Base-by-base conservation (phyloP, 257 asterid genomes). In the Solanum clarkiae region DNA sequence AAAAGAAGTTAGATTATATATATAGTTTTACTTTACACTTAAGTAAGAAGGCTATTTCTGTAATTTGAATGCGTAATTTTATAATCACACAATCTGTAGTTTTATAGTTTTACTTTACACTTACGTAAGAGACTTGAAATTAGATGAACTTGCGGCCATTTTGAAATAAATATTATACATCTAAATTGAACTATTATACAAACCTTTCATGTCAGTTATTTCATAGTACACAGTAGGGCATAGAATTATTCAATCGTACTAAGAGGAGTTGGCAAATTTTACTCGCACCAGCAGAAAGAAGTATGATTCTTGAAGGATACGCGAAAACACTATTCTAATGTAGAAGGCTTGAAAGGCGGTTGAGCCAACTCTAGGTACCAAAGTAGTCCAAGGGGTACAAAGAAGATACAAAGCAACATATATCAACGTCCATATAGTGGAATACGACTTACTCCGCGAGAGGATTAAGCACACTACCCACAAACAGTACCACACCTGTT, bases 401-500 rank as follows among this genome's bases (percentile, higher is more conserved):
- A 51, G 60, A 53, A 77, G 82, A 77, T 5, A 20, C 65, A 77
- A 77, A 14, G 32, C 57, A n/a, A 80, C 51, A 24, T 16, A 20
- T 4, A 53, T 59, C 42, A 62, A 42, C 57, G 16, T 81, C 14
- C 42, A 75, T 57, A 36, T 57, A 59, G 15, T 81, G 84, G 84
- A 40, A 51, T 26, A 66, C 8, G 13, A 44, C 59, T 84, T 26
- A 84, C n/a, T 49, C 55, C 13, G 8, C 26, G 0, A 77, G 53
- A 3, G 93, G 91, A 74, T 89, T 87, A 53, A 82, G 85, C 66
- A 90, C 87, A 2, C 82, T 82, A 10, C 93, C 91, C 6, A 85
- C 47, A 55, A 89, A 90, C 82, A 87, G 84, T 24, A 89, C 83
- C 57, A 83, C 88, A 3, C 93, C 87, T 0, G 90, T 87, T 59